A percentile compares a stretch with the other conserved stretches of the same genome.
These are phyloP conservation scores for Pistacia atlantica DNA, from an alignment of 345 rosid species.

Conservation along the genomic window DNA sequence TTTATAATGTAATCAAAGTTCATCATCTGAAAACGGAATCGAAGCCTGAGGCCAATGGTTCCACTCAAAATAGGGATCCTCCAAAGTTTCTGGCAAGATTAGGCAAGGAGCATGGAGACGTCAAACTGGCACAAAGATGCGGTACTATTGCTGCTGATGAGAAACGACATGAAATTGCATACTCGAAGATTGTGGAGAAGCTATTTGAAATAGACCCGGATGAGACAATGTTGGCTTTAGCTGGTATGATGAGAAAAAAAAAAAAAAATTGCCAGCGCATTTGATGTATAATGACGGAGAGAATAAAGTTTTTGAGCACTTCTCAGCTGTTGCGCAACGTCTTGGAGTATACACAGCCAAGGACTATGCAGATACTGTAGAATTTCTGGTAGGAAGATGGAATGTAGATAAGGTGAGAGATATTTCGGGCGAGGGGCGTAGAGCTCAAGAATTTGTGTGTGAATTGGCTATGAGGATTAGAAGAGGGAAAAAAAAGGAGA, in stretches of 20 bases:
- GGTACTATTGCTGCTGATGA: constrained; percentile 41
- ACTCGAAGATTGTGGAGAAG: constrained; percentile 38
- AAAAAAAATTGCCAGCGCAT: constrained; percentile 47
- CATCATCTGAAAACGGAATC: no score
- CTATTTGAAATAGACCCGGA: constrained; percentile 40
- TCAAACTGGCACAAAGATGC: constrained; percentile 41
- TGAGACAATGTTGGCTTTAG: constrained; percentile 30
- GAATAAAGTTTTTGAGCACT: constrained; percentile 32
- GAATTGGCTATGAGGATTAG: no score
- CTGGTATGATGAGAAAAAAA: constrained; percentile 42
- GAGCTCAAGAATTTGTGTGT: no score
- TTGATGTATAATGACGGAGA: constrained; percentile 37
- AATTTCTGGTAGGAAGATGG: constrained; percentile 38
- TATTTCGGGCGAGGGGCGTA: constrained; percentile 12
- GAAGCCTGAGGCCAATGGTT: no score
- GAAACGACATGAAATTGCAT: constrained; percentile 44
- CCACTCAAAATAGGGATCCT: no score
- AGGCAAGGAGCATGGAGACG: constrained; percentile 43
- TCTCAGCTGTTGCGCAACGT: constrained; percentile 39
- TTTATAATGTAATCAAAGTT: no score
- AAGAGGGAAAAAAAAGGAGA: no score
- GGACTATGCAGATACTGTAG: constrained; percentile 42
- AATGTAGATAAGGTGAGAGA: constrained; percentile 31
- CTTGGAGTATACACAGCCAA: constrained; percentile 41
- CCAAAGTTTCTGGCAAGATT: constrained; percentile 21